phyloP scores from a whole-genome alignment of 306 rosid species.

The Quercus agrifolia region DNA sequence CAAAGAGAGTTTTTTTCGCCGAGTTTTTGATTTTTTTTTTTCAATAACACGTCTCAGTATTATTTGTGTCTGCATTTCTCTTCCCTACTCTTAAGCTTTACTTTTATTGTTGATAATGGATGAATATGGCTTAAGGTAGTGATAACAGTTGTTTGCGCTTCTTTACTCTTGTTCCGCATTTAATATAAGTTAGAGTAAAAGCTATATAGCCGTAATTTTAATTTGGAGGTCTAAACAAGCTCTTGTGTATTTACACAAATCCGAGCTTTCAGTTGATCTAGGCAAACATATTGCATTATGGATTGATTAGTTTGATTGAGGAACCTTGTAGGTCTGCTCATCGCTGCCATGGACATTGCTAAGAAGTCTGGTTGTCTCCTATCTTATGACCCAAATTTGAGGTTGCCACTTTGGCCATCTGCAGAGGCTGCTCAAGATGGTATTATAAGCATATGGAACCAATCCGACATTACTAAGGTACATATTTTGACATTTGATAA shows the following conservation, averaged over 20 bases:
- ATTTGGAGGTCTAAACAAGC: too few species aligned
- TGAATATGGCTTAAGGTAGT: too few species aligned
- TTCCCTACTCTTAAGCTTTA: too few species aligned
- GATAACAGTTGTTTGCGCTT: too few species aligned
- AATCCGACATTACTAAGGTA: slow-evolving; percentile 29
- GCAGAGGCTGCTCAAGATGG: slow-evolving; percentile 24
- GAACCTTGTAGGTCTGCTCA: slow-evolving; percentile 37
- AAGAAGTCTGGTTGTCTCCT: slow-evolving; percentile 22
- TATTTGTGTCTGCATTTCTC: too few species aligned
- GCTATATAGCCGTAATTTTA: too few species aligned
- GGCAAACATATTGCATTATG: slow-evolving; percentile 37
- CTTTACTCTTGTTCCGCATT: too few species aligned
- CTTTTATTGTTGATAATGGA: too few species aligned
- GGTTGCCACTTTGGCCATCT: slow-evolving; percentile 34
- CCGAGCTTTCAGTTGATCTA: neutral
- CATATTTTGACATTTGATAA: neutral
- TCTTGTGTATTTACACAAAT: too few species aligned
- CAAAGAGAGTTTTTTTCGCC: accelerated
- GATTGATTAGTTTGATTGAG: slow-evolving; percentile 31
- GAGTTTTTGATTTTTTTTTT: accelerated
- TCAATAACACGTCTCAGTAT: too few species aligned
- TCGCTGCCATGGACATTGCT: slow-evolving; percentile 27
- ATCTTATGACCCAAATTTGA: slow-evolving; percentile 32
- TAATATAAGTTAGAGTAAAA: too few species aligned
- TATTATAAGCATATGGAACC: slow-evolving; percentile 34